Evolutionary conservation across 108 stramenopile species (phyloP).

Genomic region (Epipyxis sp.): DNA sequence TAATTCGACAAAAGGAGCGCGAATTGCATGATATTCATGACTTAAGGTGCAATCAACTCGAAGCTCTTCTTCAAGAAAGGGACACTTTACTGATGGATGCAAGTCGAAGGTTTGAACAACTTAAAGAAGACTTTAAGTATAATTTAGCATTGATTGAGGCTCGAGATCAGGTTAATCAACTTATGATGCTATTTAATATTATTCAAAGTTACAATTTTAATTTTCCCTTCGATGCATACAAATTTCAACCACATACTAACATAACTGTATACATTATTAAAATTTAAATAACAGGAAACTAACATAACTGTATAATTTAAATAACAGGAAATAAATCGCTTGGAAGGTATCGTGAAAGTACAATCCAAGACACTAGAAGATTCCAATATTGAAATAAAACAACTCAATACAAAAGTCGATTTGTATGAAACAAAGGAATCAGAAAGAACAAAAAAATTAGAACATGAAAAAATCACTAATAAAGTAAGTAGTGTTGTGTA

Average conservation of each 20-base stretch:
- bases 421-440: neutral
- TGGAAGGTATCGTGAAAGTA: neutral
- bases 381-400: neutral
- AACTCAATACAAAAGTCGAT: neutral
- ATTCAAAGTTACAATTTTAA: too few species aligned
- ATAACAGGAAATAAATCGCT: slow-evolving; percentile 11
- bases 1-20: slow-evolving; percentile 8
- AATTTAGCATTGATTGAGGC: slow-evolving; percentile 21
- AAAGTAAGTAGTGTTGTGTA: slow-evolving; percentile 20
- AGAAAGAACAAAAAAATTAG: slow-evolving; percentile 5
- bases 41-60: slow-evolving; percentile 11
- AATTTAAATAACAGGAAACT: too few species aligned
- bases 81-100: slow-evolving; percentile 13
- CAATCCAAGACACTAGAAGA: neutral
- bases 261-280: too few species aligned
- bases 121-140: slow-evolving; percentile 31
- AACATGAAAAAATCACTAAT: slow-evolving; percentile 1
- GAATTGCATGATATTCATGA: slow-evolving; percentile 14
- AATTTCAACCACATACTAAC: too few species aligned
- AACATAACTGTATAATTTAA: too few species aligned
- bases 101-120: neutral
- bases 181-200: too few species aligned
- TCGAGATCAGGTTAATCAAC: too few species aligned
- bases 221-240: too few species aligned
- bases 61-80: neutral